Base-by-base conservation (phyloP, 257 asterid genomes). In the Buddleja alternifolia region DNA sequence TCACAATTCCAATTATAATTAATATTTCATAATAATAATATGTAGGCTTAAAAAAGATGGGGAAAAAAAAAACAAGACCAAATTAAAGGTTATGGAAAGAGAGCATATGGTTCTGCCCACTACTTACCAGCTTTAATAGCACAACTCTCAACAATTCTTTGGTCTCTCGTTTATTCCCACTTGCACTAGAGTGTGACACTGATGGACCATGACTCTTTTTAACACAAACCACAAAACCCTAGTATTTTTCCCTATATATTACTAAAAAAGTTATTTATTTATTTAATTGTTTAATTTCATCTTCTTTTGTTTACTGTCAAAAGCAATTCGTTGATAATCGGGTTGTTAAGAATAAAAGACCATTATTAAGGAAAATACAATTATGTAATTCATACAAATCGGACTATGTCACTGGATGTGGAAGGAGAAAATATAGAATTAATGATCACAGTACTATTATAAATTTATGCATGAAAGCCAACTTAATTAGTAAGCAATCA, bases 31-130 rank as follows among this genome's bases (percentile, higher is more conserved):
- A 15, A 60, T 72, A 36, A 59, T 40, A 72, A 63, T 39, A 51
- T 57, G 62, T 70, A 53, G 66, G 47, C 6, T 7, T 8, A 34
- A 21, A 29, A 53, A 47, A 53, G 52, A 14, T 60, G 42, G 7
- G 34, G 0, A 14, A 56, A 56, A 29, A 0, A n/a, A 51, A 52
- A 44, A 4, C 75, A 69, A 55, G 53, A 73, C 37, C 81, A 59
- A 82, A 75, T 62, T 77, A 79, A 69, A 63, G 42, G 55, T 74
- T 51, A 77, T 70, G 77, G 79, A 68, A 75, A 79, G 64, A 75
- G 66, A 75, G 84, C 79, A 83, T 83, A 78, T 71, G 92, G 87
- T 86, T 86, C 83, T 73, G 80, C 69, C 78, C 82, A 75, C 85
- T 66, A 70, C 64, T 42, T 2, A n/a, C 34, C 68, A 67, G 71